Evolutionary conservation across 129 eudicot species (phyloP), one percentile per base, ranked within the genome.

Genomic region (Sambucus nigra): DNA sequence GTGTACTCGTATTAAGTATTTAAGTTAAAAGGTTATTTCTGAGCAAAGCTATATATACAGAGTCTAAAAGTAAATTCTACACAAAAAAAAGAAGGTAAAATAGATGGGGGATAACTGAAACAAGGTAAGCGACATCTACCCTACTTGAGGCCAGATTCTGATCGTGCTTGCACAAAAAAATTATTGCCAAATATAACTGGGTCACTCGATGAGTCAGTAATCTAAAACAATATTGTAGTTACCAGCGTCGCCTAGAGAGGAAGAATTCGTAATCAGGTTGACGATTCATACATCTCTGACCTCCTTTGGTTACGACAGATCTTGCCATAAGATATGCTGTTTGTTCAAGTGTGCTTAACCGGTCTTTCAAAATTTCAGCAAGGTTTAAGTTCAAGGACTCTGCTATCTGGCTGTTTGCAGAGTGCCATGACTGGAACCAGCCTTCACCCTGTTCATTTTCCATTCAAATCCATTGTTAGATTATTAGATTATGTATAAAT

Each of bases 181-280:
- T 8, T n/a, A n/a, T n/a, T n/a, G n/a, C n/a, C n/a, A n/a, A n/a
- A 29, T 29, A 29, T 29, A 29, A 29, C 35, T 3, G 8, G 8
- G 8, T 8, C 8, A 35, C 42, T 35, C 12, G 1, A 3, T 35
- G 4, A 35, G 42, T 35, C 8, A 35, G 35, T 29, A 1, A 35
- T 35, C 42, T 35, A 35, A n/a, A 35, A 35, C 42, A 35, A 7
- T 7, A 35, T 35, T 35, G 3, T 35, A 35, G 42, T 64, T 44
- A 55, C 18, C 50, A 20, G 35, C 44, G 9, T 35, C 13, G 48
- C 44, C 72, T 57, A 15, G 72, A 57, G 38, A 66, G 58, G 27
- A 66, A 66, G 65, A 66, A 66, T 59, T 66, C 72, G 16, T 66
- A 66, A 50, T 66, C 72, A 24, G 72, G 65, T 14, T 66, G 72